phyloP scores from a whole-genome alignment of 2,329 filamentous ascomycete species.

The Fonsecaea pedrosoi region DNA sequence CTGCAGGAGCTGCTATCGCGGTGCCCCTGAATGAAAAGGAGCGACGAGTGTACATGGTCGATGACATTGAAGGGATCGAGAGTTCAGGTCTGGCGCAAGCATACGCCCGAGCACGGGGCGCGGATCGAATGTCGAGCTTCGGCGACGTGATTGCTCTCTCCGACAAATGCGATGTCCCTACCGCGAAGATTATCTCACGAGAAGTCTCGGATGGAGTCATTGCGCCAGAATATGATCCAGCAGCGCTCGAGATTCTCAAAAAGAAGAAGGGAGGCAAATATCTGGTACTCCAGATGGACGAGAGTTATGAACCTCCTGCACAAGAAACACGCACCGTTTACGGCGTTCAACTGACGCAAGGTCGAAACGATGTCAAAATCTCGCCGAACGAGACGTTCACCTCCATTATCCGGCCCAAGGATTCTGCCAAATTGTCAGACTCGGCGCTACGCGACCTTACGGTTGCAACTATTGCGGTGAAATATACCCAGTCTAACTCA shows the following conservation, averaged over 20 bases:
- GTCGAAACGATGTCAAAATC: slow-evolving; percentile 90
- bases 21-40: slow-evolving; percentile 84
- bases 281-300: slow-evolving; percentile 93
- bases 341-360: slow-evolving; percentile 85
- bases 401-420: slow-evolving; percentile 85
- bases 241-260: slow-evolving; percentile 86
- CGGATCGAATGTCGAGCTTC: slow-evolving; percentile 98
- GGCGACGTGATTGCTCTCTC: slow-evolving; percentile 95
- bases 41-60: slow-evolving; percentile 97
- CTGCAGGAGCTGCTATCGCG: slow-evolving; percentile 92
- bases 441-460: slow-evolving; percentile 86
- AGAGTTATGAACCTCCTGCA: slow-evolving; percentile 75
- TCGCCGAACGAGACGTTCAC: slow-evolving; percentile 80
- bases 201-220: slow-evolving; percentile 98
- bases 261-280: slow-evolving; percentile 99
- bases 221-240: slow-evolving; percentile 82
- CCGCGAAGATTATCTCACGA: slow-evolving; percentile 95
- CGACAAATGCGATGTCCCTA: slow-evolving; percentile 86
- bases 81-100: slow-evolving; percentile 86
- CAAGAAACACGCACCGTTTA: slow-evolving; percentile 87
- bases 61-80: slow-evolving; percentile 90
- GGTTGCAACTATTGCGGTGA: slow-evolving; percentile 93
- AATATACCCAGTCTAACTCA: slow-evolving; percentile 99
- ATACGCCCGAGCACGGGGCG: slow-evolving; percentile 92
- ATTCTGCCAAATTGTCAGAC: slow-evolving; percentile 73